phyloP scores from a whole-genome alignment of 192 early-diverging fungal genomes.

The Coemansia sp. region DNA sequence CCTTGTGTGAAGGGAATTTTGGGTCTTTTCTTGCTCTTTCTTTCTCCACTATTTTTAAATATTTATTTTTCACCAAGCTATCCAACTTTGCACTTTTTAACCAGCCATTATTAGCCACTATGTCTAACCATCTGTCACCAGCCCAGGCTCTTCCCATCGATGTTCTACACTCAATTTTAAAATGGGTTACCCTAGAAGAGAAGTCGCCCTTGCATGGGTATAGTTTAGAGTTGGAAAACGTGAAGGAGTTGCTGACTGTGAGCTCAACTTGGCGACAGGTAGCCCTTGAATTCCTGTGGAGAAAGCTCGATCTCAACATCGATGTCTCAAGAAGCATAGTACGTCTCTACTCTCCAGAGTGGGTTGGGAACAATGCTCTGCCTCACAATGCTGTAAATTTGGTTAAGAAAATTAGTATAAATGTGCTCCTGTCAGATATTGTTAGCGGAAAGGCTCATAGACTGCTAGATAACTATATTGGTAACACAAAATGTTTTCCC shows the following conservation, averaged over 20 bases:
- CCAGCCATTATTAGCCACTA: too few species aligned
- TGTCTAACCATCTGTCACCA: too few species aligned
- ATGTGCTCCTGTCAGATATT: background rate
- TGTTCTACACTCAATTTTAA: background rate
- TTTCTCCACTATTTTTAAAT: too few species aligned
- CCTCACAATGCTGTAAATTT: background rate
- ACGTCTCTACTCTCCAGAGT: background rate
- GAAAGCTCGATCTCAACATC: background rate
- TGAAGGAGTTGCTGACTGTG: background rate
- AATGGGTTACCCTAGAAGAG: background rate
- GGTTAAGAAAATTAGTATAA: background rate
- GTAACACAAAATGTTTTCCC: background rate
- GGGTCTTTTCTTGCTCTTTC: too few species aligned
- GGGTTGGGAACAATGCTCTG: background rate
- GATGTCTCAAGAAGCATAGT: background rate
- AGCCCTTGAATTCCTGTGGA: background rate
- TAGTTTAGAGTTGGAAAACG: background rate
- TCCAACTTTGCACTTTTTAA: background rate
- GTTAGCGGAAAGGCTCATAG: background rate
- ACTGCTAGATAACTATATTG: background rate
- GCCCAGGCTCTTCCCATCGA: background rate
- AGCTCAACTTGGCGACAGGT: background rate
- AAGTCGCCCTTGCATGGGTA: background rate
- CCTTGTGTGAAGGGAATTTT: too few species aligned
- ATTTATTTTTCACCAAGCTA: too few species aligned